Evolutionary conservation across 2,329 filamentous ascomycete species (phyloP).

Genomic region (Alternaria brassicicola): DNA sequence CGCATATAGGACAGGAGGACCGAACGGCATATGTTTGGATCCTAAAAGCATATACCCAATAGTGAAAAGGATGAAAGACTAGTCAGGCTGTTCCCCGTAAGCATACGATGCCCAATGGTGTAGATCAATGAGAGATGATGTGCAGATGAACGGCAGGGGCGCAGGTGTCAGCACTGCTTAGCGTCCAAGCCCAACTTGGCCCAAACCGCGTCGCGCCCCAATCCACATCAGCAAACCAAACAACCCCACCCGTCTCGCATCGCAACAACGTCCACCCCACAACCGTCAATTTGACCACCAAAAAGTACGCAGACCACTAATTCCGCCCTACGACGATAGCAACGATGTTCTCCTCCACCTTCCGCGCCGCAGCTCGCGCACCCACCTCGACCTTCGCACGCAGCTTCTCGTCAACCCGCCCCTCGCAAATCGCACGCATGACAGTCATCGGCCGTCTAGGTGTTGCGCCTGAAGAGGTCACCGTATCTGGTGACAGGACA

Average conservation of each 20-base stretch:
- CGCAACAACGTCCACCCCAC: conserved; percentile 10
- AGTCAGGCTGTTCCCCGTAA: background rate
- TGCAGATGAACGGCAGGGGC: background rate
- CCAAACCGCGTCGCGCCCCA: conserved; percentile 24
- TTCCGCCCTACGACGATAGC: background rate
- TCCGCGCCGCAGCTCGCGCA: conserved; percentile 60
- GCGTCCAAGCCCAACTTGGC: conserved; percentile 7
- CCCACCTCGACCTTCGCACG: conserved; percentile 59
- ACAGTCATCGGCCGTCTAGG: conserved; percentile 86
- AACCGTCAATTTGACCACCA: conserved; percentile 4
- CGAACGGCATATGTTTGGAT: conserved; percentile 11
- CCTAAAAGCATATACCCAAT: conserved; percentile 15
- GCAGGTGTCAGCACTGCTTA: conserved; percentile 8
- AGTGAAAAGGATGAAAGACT: background rate
- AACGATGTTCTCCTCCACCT: conserved; percentile 40
- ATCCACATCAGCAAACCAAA: conserved; percentile 6
- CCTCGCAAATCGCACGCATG: conserved; percentile 75
- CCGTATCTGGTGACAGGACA: conserved; percentile 75
- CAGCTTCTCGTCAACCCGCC: conserved; percentile 74
- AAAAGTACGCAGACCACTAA: background rate
- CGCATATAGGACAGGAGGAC: background rate
- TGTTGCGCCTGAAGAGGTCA: conserved; percentile 76
- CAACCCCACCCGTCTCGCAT: conserved; percentile 14
- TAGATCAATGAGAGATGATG: background rate
- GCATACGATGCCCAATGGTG: background rate